A percentile compares a stretch with the other conserved stretches of the same genome.
Conservation (phyloP, 164 flowering plant species). For the Piper longum region DNA sequence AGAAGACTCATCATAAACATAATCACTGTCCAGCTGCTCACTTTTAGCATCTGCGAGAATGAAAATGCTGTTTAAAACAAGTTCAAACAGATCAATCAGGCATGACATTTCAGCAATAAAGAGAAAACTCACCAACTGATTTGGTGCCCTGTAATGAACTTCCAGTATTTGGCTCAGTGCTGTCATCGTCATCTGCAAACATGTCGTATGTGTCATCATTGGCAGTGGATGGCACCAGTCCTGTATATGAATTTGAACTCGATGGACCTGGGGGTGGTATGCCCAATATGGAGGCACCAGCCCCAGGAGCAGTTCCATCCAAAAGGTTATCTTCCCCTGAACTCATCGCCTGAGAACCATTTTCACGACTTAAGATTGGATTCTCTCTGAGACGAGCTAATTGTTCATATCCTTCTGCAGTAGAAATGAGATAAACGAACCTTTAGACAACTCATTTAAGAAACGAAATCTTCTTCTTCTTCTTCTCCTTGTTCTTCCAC, state of each 20-base stretch:
- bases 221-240: conserved; percentile 15
- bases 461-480: too few species aligned
- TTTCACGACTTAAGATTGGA: conserved; percentile 7
- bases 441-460: too few species aligned
- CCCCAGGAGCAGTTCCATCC: conserved; percentile 7
- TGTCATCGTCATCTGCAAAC: conserved; percentile 74
- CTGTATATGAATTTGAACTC: conserved; percentile 6
- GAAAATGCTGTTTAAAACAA: background rate
- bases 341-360: conserved; percentile 11
- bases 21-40: conserved; percentile 46
- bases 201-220: conserved; percentile 53
- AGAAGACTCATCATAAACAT: conserved; percentile 76
- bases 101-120: background rate
- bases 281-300: conserved; percentile 9
- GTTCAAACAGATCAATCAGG: background rate
- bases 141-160: conserved; percentile 13
- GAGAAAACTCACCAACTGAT: conserved; percentile 16
- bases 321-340: background rate
- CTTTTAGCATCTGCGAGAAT: conserved; percentile 19
- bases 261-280: conserved; percentile 11
- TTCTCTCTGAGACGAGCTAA: conserved; percentile 48
- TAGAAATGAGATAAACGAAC: background rate
- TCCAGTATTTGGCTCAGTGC: conserved; percentile 16
- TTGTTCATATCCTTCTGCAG: conserved; percentile 81
- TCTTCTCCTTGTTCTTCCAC: too few species aligned